These are phyloP conservation scores for Trypanosoma congolense DNA, from an alignment of 208 protist genomes.

Conservation along the genomic window DNA sequence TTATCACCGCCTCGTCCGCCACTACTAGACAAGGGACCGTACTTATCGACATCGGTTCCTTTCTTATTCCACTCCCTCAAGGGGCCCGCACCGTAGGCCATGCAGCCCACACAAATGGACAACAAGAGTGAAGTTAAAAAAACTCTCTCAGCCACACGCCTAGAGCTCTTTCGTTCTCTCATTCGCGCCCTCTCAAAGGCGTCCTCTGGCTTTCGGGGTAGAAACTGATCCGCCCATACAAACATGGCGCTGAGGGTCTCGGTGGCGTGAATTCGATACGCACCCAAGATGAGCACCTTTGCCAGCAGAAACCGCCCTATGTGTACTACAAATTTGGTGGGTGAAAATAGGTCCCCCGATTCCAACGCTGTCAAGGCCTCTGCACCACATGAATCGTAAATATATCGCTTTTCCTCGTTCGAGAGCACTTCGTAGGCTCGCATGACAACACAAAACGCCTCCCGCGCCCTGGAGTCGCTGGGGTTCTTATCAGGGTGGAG, in stretches of 20 bases:
- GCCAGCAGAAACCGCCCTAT: background rate
- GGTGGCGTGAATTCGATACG: background rate
- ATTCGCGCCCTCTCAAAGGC: constrained; percentile 3
- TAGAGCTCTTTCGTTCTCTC: background rate
- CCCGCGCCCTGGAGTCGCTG: constrained; percentile 31
- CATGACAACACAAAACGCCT: constrained; percentile 56
- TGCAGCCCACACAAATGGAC: background rate
- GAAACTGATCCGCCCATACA: constrained; percentile 4
- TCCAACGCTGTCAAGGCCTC: constrained; percentile 11
- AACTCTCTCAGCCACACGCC: constrained; percentile 1
- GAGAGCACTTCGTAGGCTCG: constrained; percentile 92
- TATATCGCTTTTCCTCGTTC: constrained; percentile 70
- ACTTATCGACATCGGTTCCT: background rate
- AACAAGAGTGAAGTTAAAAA: constrained; percentile 7
- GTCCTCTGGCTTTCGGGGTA: background rate
- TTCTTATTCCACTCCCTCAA: background rate
- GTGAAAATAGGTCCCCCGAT: background rate
- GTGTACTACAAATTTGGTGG: background rate
- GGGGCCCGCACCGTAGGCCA: background rate
- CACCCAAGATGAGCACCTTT: constrained; percentile 1
- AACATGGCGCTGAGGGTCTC: constrained; percentile 9
- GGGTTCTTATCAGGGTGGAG: constrained; percentile 62
- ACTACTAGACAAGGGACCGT: background rate
- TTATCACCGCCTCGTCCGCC: background rate
- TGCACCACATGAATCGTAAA: constrained; percentile 83